Percentiles rank a stretch among this genome's conserved stretches.
These are phyloP conservation scores for Hanseniaspora valbyensis DNA, from an alignment of 805 yeast species.

Conservation along the genomic window DNA sequence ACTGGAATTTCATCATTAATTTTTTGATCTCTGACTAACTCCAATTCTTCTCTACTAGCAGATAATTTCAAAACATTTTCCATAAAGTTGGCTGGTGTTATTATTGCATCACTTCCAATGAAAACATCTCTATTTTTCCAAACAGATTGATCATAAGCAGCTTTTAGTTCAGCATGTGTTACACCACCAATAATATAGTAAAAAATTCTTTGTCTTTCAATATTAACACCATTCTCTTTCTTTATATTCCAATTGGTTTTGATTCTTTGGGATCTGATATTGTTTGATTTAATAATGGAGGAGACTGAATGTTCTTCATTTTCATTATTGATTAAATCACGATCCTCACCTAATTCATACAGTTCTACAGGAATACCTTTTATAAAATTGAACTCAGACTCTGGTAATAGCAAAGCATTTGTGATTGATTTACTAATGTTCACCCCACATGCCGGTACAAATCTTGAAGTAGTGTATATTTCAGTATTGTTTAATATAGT, in stretches of 20 bases:
- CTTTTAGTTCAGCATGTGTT: constrained; percentile 69
- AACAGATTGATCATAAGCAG: constrained; percentile 58
- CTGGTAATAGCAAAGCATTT: constrained; percentile 40
- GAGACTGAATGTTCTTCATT: constrained; percentile 28
- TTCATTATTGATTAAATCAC: background rate
- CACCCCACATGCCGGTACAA: constrained; percentile 57
- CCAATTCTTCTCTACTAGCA: constrained; percentile 33
- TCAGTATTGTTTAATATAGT: constrained; percentile 29
- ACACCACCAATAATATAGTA: constrained; percentile 84
- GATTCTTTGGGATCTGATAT: constrained; percentile 55
- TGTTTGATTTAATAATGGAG: constrained; percentile 34
- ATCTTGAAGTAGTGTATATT: constrained; percentile 55
- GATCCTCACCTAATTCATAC: constrained; percentile 9
- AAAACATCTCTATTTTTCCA: constrained; percentile 59
- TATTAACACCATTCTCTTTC: constrained; percentile 32
- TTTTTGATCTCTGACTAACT: constrained; percentile 32
- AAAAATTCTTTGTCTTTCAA: constrained; percentile 52
- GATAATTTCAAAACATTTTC: constrained; percentile 32
- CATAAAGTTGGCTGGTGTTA: constrained; percentile 41
- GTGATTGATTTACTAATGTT: constrained; percentile 42
- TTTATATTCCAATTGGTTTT: constrained; percentile 60
- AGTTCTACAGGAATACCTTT: constrained; percentile 59
- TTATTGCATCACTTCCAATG: constrained; percentile 67
- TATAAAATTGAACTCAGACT: constrained; percentile 56
- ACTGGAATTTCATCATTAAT: constrained; percentile 34